Evolutionary conservation across 345 rosid genomes (phyloP), one percentile per base, ranked within the genome.

Genomic region (Fremontodendron californicum): DNA sequence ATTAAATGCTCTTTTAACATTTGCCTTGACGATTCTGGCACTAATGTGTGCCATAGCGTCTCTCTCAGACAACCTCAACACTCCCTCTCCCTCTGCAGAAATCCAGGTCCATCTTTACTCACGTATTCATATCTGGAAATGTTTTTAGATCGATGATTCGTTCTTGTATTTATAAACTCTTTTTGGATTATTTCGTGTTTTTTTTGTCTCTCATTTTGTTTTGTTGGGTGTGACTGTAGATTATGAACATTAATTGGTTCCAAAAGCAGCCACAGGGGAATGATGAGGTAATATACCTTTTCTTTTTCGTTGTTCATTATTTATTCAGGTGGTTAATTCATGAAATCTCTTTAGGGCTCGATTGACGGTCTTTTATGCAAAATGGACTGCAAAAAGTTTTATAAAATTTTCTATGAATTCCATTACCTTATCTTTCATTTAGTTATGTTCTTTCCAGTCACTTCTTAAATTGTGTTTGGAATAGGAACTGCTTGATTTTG

Each of bases 241-340:
- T 96, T 78, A 83, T 91, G 87, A 89, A 91, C 81, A 84, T 94
- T 78, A 92, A 96, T 83, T 87, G 97, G 91, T 89, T 92, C 60
- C 92, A 90, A 85, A 96, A 89, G 92, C 93, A 92, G 76, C 89
- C 91, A 1, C 89, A 88, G 77, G 97, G 97, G 64, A 90, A 94
- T 23, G 99, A 96, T 78, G 99, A 94, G 97, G 99, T 95, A 66
- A 76, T 43, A 54, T 49, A 60, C 42, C 3, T 15, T 13, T 19
- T 18, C 45, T 4, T 65, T 69, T 66, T 40, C 16, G 37, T 52
- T 12, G 7, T 29, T 40, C 18, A 12, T 11, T 42, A 48, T n/a
- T 25, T 52, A 27, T 65, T 1, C 42, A 5, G 19, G 73, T 65
- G 61, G 43, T 39, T 76, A 19, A 31, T 71, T 40, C 45, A 9